phyloP scores from a whole-genome alignment of 805 yeast species.

The Aciculoconidium aculeatum region DNA sequence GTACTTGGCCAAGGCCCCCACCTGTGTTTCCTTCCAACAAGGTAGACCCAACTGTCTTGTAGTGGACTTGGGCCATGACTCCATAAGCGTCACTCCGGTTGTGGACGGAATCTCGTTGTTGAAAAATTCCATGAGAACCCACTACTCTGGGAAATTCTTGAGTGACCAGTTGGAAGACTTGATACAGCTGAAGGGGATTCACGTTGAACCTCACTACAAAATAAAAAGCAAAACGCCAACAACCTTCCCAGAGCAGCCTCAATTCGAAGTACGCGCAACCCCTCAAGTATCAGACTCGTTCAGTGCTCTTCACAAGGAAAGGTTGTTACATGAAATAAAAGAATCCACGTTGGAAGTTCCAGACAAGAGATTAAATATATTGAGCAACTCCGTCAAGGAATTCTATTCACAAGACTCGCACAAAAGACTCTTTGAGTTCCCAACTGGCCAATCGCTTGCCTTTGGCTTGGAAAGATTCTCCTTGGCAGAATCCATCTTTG shows the following conservation, averaged over 20 bases:
- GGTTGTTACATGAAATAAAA: conserved; percentile 66
- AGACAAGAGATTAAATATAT: conserved; percentile 23
- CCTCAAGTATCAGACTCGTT: conserved; percentile 41
- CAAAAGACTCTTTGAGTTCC: conserved; percentile 60
- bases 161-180: conserved; percentile 46
- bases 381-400: conserved; percentile 19
- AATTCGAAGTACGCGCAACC: conserved; percentile 14
- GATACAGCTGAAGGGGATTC: conserved; percentile 28
- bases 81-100: conserved; percentile 72
- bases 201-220: conserved; percentile 35
- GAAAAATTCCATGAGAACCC: conserved; percentile 64
- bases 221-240: conserved; percentile 41
- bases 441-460: conserved; percentile 65
- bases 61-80: conserved; percentile 81
- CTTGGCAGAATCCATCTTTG: conserved; percentile 69
- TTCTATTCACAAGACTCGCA: conserved; percentile 21
- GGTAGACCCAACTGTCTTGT: conserved; percentile 85
- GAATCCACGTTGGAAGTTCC: conserved; percentile 61
- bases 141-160: conserved; percentile 66
- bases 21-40: conserved; percentile 81
- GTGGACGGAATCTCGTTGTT: conserved; percentile 75
- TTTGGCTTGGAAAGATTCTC: conserved; percentile 56
- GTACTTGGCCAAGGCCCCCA: conserved; percentile 76
- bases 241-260: conserved; percentile 26
- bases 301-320: conserved; percentile 49